Percentiles rank a stretch among this genome's conserved stretches.
Evolutionary conservation across 768 basidiomycete species (phyloP).

Genomic region (Hirschioporus abietinus): DNA sequence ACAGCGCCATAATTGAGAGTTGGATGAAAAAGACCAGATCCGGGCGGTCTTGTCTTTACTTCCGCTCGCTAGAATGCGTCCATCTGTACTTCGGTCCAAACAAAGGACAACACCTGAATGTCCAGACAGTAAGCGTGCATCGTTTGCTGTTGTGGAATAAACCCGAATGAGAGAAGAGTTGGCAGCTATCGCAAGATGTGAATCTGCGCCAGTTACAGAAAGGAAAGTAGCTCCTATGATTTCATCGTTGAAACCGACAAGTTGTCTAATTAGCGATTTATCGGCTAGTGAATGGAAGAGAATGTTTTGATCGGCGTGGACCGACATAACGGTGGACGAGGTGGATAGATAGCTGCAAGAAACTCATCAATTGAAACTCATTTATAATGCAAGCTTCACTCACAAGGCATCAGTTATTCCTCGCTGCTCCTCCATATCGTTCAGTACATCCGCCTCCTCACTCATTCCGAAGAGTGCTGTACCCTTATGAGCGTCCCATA

Average conservation of each 20-base stretch:
- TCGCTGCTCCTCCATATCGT: constrained; percentile 69
- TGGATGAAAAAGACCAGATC: constrained; percentile 56
- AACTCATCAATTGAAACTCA: constrained; percentile 9
- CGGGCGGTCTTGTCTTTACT: constrained; percentile 89
- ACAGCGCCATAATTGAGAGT: constrained; percentile 56
- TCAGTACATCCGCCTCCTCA: constrained; percentile 38
- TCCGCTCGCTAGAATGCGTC: constrained; percentile 78
- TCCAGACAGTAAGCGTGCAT: constrained; percentile 81
- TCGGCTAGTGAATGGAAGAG: constrained; percentile 80
- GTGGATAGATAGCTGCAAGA: constrained; percentile 59
- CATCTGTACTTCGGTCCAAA: constrained; percentile 63
- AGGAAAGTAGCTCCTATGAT: constrained; percentile 88
- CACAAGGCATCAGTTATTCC: constrained; percentile 83
- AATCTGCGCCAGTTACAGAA: constrained; percentile 43
- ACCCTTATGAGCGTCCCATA: constrained; percentile 79
- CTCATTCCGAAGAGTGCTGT: constrained; percentile 57
- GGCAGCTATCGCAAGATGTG: constrained; percentile 89
- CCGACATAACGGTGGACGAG: constrained; percentile 63
- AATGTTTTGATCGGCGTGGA: constrained; percentile 97
- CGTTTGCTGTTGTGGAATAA: constrained; percentile 70
- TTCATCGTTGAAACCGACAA: constrained; percentile 98
- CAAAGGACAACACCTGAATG: constrained; percentile 91
- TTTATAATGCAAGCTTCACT: constrained; percentile 28
- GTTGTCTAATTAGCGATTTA: constrained; percentile 61
- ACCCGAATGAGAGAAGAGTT: constrained; percentile 94